Evolutionary conservation across 495 filamentous ascomycete genomes (phyloP).

Genomic region (Neurospora sp.): DNA sequence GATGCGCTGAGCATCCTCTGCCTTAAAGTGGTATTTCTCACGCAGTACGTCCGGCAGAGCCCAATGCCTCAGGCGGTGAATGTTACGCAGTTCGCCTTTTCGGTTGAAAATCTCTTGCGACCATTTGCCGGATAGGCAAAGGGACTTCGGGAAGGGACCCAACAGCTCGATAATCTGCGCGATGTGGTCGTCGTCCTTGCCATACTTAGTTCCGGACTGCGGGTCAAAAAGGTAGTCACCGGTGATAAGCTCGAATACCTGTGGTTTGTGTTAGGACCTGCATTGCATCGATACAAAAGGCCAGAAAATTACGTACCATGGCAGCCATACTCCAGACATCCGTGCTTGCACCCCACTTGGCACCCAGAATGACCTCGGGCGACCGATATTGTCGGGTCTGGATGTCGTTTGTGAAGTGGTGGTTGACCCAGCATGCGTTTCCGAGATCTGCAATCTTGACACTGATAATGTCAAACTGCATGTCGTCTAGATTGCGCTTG

Average conservation of each 20-base stretch:
- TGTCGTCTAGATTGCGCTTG: constrained; percentile 42
- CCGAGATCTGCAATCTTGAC: constrained; percentile 99
- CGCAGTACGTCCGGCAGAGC: constrained; percentile 84
- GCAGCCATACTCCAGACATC: constrained; percentile 99
- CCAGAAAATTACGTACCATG: constrained; percentile 56
- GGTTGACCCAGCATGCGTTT: constrained; percentile 96
- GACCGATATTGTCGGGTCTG: constrained; percentile 97
- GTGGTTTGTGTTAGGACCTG: not conserved
- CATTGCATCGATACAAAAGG: not conserved
- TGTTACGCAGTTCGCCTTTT: constrained; percentile 95
- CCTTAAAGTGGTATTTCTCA: constrained; percentile 92
- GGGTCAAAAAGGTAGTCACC: constrained; percentile 99
- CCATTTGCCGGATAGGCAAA: constrained; percentile 90
- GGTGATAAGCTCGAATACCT: constrained; percentile 97
- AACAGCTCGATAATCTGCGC: constrained; percentile 98
- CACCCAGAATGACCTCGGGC: constrained; percentile 90
- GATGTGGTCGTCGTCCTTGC: constrained; percentile 99
- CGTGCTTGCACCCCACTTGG: constrained; percentile 97
- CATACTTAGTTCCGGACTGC: constrained; percentile 97
- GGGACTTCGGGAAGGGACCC: constrained; percentile 82
- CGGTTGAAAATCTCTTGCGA: constrained; percentile 98
- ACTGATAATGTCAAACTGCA: constrained; percentile 67
- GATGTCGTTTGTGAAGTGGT: constrained; percentile 99
- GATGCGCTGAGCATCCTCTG: constrained; percentile 66
- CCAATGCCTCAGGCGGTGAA: constrained; percentile 95